Percentiles rank a stretch among this genome's conserved stretches.
Evolutionary conservation across 1,284 basidiomycete genomes (phyloP).

Genomic region (Cryptococcus sp.): DNA sequence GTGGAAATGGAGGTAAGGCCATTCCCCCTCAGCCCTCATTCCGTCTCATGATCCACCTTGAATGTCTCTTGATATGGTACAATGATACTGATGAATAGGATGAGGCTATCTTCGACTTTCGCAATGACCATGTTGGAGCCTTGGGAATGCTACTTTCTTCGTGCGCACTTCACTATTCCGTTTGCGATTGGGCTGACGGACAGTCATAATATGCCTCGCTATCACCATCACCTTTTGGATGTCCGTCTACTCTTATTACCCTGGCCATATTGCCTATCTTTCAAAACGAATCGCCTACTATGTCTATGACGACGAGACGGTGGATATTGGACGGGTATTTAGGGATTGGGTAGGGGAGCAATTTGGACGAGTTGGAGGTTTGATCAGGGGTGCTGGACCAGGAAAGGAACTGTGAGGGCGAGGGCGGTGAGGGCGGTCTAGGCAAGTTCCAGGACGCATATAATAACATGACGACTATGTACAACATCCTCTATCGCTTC

Average conservation of each 20-base stretch:
- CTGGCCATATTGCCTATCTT: constrained; percentile 42
- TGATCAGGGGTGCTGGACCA: neutral
- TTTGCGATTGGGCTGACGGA: neutral
- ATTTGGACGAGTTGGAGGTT: constrained; percentile 1
- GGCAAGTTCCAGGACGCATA: neutral
- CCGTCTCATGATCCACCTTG: neutral
- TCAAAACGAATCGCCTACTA: constrained; percentile 45
- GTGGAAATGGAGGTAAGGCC: constrained; percentile 31
- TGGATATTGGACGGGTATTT: constrained; percentile 6
- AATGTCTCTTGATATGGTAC: neutral
- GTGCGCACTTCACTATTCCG: constrained; percentile 22
- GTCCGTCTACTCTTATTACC: constrained; percentile 44
- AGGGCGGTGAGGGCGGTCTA: neutral
- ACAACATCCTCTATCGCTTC: neutral
- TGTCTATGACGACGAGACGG: constrained; percentile 42
- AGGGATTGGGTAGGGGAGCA: constrained; percentile 6
- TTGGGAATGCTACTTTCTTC: constrained; percentile 42
- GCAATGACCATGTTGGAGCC: constrained; percentile 44
- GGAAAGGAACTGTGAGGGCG: neutral
- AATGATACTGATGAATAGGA: constrained; percentile 18
- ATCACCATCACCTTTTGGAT: constrained; percentile 43
- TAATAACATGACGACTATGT: neutral
- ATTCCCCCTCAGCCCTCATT: too few species aligned
- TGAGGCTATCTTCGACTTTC: constrained; percentile 38
- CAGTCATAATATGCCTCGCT: constrained; percentile 33